Evolutionary conservation across 108 stramenopile genomes (phyloP).

Genomic region (Discostella stelligeroides): DNA sequence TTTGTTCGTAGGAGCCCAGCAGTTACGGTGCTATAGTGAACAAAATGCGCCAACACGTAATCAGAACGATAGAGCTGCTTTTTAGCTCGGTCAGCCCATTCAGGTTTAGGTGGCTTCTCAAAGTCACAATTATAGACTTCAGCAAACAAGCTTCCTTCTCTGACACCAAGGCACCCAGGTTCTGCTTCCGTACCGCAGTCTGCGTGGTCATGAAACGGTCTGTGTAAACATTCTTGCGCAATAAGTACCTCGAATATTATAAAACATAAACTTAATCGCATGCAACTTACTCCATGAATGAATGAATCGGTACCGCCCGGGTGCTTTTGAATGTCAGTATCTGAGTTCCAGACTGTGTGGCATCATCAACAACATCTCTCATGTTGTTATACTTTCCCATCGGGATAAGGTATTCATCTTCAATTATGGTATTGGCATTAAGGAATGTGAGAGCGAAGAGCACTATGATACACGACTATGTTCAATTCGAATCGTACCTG

Average conservation of each 20-base stretch:
- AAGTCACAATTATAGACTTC: constrained; percentile 80
- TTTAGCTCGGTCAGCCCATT: constrained; percentile 65
- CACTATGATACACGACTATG: background rate
- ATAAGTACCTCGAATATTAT: too few relatives aligned
- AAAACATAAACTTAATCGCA: too few relatives aligned
- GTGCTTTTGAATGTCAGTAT: constrained; percentile 65
- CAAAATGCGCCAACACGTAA: constrained; percentile 77
- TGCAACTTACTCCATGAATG: constrained; percentile 48
- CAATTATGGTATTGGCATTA: background rate
- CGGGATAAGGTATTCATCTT: constrained; percentile 80
- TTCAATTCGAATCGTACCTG: constrained; percentile 18
- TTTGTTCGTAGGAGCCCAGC: constrained; percentile 43
- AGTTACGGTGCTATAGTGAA: constrained; percentile 83
- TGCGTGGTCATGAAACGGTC: constrained; percentile 42
- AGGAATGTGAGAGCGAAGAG: background rate
- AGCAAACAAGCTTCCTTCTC: constrained; percentile 52
- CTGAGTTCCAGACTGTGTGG: constrained; percentile 51
- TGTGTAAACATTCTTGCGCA: background rate
- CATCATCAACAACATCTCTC: constrained; percentile 57
- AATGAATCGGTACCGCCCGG: constrained; percentile 35
- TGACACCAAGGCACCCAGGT: constrained; percentile 46
- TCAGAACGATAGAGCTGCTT: constrained; percentile 82
- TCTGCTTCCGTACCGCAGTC: constrained; percentile 40
- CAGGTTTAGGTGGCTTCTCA: constrained; percentile 63
- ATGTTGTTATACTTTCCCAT: constrained; percentile 60